Conservation (phyloP, 495 filamentous ascomycete genomes). For the Xylaria telfairii region DNA sequence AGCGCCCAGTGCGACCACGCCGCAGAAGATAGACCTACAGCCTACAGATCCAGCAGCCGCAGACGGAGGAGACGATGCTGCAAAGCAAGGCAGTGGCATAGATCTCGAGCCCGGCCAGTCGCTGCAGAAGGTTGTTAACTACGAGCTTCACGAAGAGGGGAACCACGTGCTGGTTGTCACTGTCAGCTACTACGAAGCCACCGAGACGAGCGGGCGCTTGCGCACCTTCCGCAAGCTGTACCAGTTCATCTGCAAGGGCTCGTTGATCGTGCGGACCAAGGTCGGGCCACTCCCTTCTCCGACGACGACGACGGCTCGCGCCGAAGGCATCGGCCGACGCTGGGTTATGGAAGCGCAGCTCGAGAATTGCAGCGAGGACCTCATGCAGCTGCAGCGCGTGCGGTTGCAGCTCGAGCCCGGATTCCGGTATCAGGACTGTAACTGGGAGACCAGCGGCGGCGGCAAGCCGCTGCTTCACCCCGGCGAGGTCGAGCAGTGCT, state of each 20-base stretch:
- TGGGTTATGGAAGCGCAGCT: constrained; percentile 89
- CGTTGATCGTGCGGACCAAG: constrained; percentile 90
- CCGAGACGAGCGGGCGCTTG: constrained; percentile 69
- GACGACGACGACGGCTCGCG: constrained; percentile 18
- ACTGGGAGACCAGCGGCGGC: constrained; percentile 55
- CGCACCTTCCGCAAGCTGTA: constrained; percentile 95
- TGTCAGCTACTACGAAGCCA: constrained; percentile 80
- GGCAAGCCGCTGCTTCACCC: constrained; percentile 74
- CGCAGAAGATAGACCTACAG: constrained; percentile 36
- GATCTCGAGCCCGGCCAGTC: constrained; percentile 71
- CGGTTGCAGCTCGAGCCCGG: constrained; percentile 56
- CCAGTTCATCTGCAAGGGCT: constrained; percentile 91
- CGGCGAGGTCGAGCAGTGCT: constrained; percentile 88
- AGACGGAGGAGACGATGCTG: constrained; percentile 22
- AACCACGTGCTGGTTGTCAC: constrained; percentile 94
- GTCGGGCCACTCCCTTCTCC: constrained; percentile 61
- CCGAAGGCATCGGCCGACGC: constrained; percentile 35
- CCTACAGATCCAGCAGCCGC: constrained; percentile 29
- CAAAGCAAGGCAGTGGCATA: constrained; percentile 40
- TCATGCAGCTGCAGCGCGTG: constrained; percentile 65
- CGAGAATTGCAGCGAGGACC: constrained; percentile 84
- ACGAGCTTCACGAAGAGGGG: constrained; percentile 92
- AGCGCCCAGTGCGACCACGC: constrained; percentile 58
- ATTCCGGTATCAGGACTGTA: constrained; percentile 54
- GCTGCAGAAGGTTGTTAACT: constrained; percentile 80